Percentiles rank a stretch among this genome's conserved stretches.
phyloP scores from a whole-genome alignment of 108 stramenopile species.

The Discostella pseudostelligera region DNA sequence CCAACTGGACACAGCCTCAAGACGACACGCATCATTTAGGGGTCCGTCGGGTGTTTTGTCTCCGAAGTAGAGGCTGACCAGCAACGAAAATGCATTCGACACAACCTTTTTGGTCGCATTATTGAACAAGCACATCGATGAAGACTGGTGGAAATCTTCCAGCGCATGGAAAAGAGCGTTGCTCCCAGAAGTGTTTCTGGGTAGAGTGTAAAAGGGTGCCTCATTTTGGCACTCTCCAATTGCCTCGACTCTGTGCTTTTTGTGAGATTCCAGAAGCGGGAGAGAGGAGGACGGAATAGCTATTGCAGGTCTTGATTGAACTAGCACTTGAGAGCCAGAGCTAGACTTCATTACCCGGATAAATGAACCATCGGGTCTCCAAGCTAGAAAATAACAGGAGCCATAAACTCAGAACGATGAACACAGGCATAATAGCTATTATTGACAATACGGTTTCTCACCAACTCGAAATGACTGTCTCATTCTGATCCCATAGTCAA shows the following conservation, averaged over 20 bases:
- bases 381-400: constrained; percentile 30
- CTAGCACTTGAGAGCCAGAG: constrained; percentile 15
- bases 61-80: constrained; percentile 31
- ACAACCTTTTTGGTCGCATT: constrained; percentile 18
- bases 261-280: constrained; percentile 52
- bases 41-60: constrained; percentile 13
- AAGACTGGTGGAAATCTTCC: constrained; percentile 31
- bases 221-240: constrained; percentile 20
- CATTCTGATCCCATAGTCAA: constrained; percentile 77
- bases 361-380: constrained; percentile 80
- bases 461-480: constrained; percentile 78
- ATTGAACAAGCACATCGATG: constrained; percentile 1
- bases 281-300: neutral
- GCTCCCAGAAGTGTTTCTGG: constrained; percentile 9
- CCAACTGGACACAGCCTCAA: constrained; percentile 34
- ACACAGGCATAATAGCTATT: constrained; percentile 1
- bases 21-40: constrained; percentile 18
- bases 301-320: constrained; percentile 33
- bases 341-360: constrained; percentile 22
- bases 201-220: constrained; percentile 50
- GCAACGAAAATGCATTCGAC: constrained; percentile 37
- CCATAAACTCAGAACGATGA: neutral
- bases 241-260: constrained; percentile 30
- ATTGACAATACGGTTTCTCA: constrained; percentile 16
- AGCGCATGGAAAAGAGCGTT: constrained; percentile 20